Base-by-base conservation (phyloP, 371 early-diverging fungal genomes). In the Entomophthora muscae region DNA sequence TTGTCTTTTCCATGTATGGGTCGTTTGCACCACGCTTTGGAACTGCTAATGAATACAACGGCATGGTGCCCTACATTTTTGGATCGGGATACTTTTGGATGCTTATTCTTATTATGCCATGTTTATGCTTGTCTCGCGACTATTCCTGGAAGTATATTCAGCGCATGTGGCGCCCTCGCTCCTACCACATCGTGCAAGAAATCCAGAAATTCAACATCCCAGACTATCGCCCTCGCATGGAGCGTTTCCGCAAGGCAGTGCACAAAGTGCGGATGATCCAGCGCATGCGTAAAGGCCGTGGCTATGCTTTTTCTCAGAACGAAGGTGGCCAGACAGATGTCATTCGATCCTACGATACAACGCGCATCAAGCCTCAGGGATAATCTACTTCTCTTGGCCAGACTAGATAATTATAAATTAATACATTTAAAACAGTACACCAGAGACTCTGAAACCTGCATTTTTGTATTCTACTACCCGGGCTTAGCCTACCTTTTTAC, bases 141-240 rank as follows among this genome's bases (percentile, higher is more conserved):
- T 91, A 78, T 68, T 68, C 78, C 1, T 97, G 90, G 91, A 95
- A 94, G 78, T 95, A 83, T 61, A 51, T 65, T 65, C 86, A 91
- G 74, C 84, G 92, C 54, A 88, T 85, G 80, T 89, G 86, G 72
- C 72, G 80, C 54, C 80, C 86, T 22, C 65, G 82, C 64, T 79
- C 88, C 10, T 94, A 95, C 73, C 97, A 97, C 70, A 89, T 90
- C 66, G 90, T 95, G 32, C 97, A 97, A 74, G 97, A 97, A 74
- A 94, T 97, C 56, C 93, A 94, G 73, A 93, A 96, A 74, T 93
- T 84, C 83, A 93, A 95, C 74, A 90, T 95, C 61, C 95, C 95
- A n/a, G 98, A 96, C 69, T 91, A 92, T 70, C 83, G 95, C 52
- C 96, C 98, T 42, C 80, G 95, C 32, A 90, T 92, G 91, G 94